Evolutionary conservation across 306 rosid genomes (phyloP).

Genomic region (Trifolium subterraneum): DNA sequence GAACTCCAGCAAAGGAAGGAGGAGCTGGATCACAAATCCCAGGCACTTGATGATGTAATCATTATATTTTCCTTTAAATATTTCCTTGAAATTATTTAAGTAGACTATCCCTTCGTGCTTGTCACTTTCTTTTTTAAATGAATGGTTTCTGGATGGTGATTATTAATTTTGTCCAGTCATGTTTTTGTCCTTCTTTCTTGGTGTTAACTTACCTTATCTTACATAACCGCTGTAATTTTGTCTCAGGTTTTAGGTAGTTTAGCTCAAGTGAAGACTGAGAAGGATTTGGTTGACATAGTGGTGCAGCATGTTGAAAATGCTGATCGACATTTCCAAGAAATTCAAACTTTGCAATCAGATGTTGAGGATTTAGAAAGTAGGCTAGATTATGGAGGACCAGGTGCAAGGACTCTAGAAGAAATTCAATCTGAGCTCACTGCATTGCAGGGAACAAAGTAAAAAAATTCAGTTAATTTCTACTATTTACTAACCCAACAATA

Average conservation of each 20-base stretch:
- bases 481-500: conserved; percentile 21
- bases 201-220: conserved; percentile 22
- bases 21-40: conserved; percentile 77
- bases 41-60: conserved; percentile 85
- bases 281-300: conserved; percentile 68
- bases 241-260: conserved; percentile 75
- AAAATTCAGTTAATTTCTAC: conserved; percentile 23
- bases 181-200: background rate
- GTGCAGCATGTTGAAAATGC: conserved; percentile 79
- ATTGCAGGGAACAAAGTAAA: conserved; percentile 71
- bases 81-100: conserved; percentile 38
- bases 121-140: background rate
- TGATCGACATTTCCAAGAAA: conserved; percentile 70
- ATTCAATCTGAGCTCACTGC: conserved; percentile 72
- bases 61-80: conserved; percentile 12
- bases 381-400: conserved; percentile 74
- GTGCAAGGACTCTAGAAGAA: conserved; percentile 72
- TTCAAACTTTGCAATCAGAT: conserved; percentile 61
- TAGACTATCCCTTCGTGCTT: background rate
- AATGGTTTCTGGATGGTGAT: background rate
- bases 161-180: conserved; percentile 22
- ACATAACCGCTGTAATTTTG: conserved; percentile 13
- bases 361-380: conserved; percentile 76
- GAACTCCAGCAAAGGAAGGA: conserved; percentile 65
- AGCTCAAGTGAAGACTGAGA: conserved; percentile 85